Evolutionary conservation across 2,329 filamentous ascomycete species (phyloP).

Genomic region (Helotiales sp.): DNA sequence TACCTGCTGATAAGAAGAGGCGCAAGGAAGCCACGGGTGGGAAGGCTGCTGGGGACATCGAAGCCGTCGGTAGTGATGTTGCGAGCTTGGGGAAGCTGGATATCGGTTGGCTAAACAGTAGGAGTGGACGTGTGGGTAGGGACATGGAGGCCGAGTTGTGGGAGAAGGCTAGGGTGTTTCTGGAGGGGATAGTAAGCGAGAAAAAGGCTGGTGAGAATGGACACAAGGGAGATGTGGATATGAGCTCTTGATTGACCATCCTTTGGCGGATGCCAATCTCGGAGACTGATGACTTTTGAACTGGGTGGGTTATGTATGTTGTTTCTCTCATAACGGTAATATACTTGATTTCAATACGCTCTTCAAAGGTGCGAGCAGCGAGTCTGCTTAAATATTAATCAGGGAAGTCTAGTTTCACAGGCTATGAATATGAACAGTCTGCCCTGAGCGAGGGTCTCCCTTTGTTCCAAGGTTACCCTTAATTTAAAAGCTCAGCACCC

Average conservation of each 20-base stretch:
- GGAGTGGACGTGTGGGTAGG: conserved; percentile 78
- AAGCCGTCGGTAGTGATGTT: conserved; percentile 41
- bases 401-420: no score
- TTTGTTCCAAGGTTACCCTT: no score
- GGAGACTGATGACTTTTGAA: no score
- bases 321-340: no score
- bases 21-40: conserved; percentile 27
- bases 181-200: conserved; percentile 48
- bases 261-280: background rate
- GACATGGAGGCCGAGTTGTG: conserved; percentile 86
- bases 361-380: no score
- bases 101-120: conserved; percentile 87
- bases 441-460: no score
- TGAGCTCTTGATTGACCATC: conserved; percentile 7
- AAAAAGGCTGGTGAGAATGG: conserved; percentile 16
- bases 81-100: conserved; percentile 66
- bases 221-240: conserved; percentile 18
- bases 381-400: no score
- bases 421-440: no score
- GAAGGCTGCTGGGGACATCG: conserved; percentile 19
- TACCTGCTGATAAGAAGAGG: conserved; percentile 50
- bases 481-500: no score
- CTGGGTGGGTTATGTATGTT: background rate
- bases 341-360: no score
- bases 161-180: conserved; percentile 61